These are phyloP conservation scores for Debaryomycetaceae sp. DNA, from an alignment of 1,139 yeast genomes.

Conservation along the genomic window DNA sequence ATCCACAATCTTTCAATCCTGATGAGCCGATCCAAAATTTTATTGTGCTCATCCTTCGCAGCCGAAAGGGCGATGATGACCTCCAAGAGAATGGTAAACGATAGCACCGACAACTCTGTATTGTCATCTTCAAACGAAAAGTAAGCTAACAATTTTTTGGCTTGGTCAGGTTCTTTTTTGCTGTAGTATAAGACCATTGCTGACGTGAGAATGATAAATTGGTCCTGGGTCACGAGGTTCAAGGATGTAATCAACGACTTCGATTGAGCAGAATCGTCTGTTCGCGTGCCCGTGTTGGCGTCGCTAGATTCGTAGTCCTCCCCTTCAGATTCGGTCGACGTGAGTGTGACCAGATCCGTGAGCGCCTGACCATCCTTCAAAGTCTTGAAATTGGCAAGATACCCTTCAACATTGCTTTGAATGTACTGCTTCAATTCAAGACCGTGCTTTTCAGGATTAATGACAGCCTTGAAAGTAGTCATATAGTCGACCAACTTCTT, in stretches of 20 bases:
- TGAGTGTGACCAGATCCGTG: constrained; percentile 25
- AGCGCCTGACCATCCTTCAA: constrained; percentile 24
- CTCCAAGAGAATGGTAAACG: constrained; percentile 31
- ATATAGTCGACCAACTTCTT: constrained; percentile 18
- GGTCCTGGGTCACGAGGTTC: constrained; percentile 32
- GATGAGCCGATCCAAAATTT: constrained; percentile 26
- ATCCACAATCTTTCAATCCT: constrained; percentile 30
- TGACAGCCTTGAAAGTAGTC: constrained; percentile 26
- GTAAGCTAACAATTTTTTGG: constrained; percentile 22
- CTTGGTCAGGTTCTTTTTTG: constrained; percentile 14
- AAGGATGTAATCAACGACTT: constrained; percentile 26
- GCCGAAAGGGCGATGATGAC: constrained; percentile 21
- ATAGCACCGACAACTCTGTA: constrained; percentile 21
- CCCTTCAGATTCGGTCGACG: constrained; percentile 18
- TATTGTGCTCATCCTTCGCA: constrained; percentile 12
- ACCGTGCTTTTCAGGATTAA: constrained; percentile 22
- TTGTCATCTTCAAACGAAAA: constrained; percentile 16
- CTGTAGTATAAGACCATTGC: constrained; percentile 25
- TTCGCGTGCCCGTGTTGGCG: neutral
- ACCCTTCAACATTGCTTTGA: constrained; percentile 15
- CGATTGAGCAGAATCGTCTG: constrained; percentile 1
- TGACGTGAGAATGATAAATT: constrained; percentile 27
- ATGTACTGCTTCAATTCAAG: constrained; percentile 18
- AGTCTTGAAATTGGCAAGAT: constrained; percentile 19
- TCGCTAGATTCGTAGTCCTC: constrained; percentile 4